Conservation (phyloP, 129 eudicot genomes). For the Chrysanthemum seticuspe region DNA sequence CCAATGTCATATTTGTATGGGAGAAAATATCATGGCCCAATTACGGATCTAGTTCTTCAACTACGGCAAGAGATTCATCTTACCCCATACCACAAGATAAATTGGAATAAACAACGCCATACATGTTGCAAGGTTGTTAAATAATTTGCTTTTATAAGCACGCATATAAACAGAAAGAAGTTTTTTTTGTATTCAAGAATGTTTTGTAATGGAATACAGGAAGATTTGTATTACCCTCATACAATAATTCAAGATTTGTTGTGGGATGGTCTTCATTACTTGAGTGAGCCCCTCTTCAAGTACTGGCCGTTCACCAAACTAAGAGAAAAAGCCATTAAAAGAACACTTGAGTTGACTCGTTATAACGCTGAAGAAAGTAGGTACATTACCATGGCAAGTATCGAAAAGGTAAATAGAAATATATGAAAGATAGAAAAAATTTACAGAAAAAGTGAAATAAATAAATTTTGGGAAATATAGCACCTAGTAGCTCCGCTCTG, state of each 20-base stretch:
- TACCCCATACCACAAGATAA: constrained; percentile 45
- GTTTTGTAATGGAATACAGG: constrained; percentile 27
- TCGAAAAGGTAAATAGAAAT: constrained; percentile 49
- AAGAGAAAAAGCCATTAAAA: constrained; percentile 53
- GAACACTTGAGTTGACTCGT: constrained; percentile 49
- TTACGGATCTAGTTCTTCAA: constrained; percentile 56
- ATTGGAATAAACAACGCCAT: constrained; percentile 69
- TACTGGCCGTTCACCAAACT: constrained; percentile 66
- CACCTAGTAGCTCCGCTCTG: no score
- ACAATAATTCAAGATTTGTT: constrained; percentile 53
- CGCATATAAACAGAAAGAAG: background rate
- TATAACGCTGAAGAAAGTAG: constrained; percentile 57
- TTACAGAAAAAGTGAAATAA: no score
- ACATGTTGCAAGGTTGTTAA: constrained; percentile 52
- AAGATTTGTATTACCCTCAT: constrained; percentile 62
- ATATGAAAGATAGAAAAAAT: no score
- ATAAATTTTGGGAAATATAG: no score
- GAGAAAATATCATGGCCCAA: constrained; percentile 46
- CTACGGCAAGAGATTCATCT: constrained; percentile 52
- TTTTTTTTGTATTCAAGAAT: background rate
- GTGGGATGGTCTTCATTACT: constrained; percentile 62
- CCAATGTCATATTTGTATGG: constrained; percentile 70
- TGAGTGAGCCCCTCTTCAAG: constrained; percentile 53
- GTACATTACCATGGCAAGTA: constrained; percentile 60
- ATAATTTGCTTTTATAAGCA: background rate